A percentile compares a stretch with the other conserved stretches of the same genome.
Evolutionary conservation across 2,329 filamentous ascomycete species (phyloP).

Genomic region (Bipolaris victoriae): DNA sequence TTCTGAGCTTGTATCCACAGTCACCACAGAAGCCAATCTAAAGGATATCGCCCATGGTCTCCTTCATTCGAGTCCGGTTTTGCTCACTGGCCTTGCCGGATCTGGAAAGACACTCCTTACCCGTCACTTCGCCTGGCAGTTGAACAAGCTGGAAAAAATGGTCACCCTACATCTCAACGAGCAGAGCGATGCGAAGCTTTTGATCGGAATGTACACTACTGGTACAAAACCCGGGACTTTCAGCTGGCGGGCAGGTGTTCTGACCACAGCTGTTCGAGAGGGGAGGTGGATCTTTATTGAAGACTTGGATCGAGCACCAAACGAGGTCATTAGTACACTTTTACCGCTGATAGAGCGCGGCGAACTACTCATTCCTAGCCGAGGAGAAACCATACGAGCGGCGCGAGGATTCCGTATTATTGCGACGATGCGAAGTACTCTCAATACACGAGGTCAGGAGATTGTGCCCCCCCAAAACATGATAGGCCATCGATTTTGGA

Average conservation of each 20-base stretch:
- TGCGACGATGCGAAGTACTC: slow-evolving; percentile 80
- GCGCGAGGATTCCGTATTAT: slow-evolving; percentile 87
- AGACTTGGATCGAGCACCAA: slow-evolving; percentile 92
- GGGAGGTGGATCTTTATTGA: slow-evolving; percentile 97
- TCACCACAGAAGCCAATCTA: slow-evolving; percentile 76
- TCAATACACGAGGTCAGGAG: slow-evolving; percentile 71
- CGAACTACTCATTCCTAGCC: slow-evolving; percentile 87
- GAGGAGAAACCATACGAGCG: slow-evolving; percentile 84
- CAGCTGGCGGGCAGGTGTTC: slow-evolving; percentile 86
- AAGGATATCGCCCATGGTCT: slow-evolving; percentile 71
- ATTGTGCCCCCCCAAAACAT: slow-evolving; percentile 71
- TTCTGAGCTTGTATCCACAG: slow-evolving; percentile 63
- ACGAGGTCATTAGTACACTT: slow-evolving; percentile 91
- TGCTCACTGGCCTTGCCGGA: slow-evolving; percentile 82
- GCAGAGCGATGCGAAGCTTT: slow-evolving; percentile 95
- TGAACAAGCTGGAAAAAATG: slow-evolving; percentile 81
- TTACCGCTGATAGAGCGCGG: slow-evolving; percentile 89
- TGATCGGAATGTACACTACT: slow-evolving; percentile 92
- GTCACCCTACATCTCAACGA: slow-evolving; percentile 96
- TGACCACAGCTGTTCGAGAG: slow-evolving; percentile 92
- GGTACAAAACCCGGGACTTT: slow-evolving; percentile 88
- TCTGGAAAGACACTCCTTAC: slow-evolving; percentile 89
- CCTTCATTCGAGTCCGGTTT: slow-evolving; percentile 70
- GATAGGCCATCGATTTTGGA: slow-evolving; percentile 87
- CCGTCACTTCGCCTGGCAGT: slow-evolving; percentile 77